phyloP scores from a whole-genome alignment of 148 eudicot species.

The Chenopodium formosanum region DNA sequence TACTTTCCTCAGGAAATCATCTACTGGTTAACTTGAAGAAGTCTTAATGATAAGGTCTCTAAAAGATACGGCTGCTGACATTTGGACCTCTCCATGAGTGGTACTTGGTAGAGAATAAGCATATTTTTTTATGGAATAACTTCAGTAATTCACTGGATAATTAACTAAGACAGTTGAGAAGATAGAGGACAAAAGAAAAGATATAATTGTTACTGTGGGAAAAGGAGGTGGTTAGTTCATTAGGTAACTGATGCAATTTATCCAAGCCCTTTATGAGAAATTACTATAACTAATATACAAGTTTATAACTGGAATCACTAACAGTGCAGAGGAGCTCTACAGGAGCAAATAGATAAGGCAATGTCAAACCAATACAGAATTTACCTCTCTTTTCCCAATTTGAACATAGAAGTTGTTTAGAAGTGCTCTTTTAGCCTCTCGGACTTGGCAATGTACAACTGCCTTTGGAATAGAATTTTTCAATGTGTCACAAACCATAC shows the following conservation, averaged over 20 bases:
- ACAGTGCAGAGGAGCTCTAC: neutral
- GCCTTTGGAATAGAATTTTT: constrained; percentile 89
- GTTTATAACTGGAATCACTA: neutral
- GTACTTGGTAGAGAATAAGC: neutral
- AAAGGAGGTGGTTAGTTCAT: neutral
- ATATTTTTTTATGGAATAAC: neutral
- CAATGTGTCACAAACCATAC: constrained; percentile 88
- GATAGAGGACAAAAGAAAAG: neutral
- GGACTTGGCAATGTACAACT: constrained; percentile 92
- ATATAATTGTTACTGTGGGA: neutral
- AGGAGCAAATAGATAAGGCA: constrained; percentile 7
- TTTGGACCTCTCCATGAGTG: neutral
- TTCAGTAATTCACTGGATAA: neutral
- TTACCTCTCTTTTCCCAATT: constrained; percentile 88
- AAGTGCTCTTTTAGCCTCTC: constrained; percentile 78
- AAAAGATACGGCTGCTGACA: neutral
- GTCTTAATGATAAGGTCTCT: neutral
- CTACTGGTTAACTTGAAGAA: neutral
- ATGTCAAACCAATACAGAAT: constrained; percentile 4
- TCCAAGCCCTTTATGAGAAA: neutral
- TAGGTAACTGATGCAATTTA: neutral
- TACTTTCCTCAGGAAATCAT: neutral
- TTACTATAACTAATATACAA: neutral
- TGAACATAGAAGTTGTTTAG: constrained; percentile 81
- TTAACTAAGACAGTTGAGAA: neutral